Percentiles rank a stretch among this genome's conserved stretches.
Conservation (phyloP, 2,329 filamentous ascomycete species). For the Helicocarpus griseus region DNA sequence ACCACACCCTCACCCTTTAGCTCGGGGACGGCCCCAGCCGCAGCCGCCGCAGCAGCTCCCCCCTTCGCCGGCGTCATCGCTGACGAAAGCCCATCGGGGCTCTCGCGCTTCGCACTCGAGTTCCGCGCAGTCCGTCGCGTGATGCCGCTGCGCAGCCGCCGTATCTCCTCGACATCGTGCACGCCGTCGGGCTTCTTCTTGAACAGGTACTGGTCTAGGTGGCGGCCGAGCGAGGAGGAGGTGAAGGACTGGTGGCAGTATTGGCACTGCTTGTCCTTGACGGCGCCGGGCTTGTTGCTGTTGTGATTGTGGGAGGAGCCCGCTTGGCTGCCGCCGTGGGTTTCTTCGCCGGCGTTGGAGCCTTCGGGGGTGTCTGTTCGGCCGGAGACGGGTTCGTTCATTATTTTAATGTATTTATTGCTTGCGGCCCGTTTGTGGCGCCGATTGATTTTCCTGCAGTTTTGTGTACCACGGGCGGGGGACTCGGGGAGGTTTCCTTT, state of each 20-base stretch:
- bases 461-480: neutral
- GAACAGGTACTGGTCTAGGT: conserved; percentile 89
- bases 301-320: no score
- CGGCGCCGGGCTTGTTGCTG: conserved; percentile 41
- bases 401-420: no score
- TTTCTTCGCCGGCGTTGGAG: conserved; percentile 4
- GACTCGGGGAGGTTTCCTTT: no score
- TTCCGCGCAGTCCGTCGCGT: conserved; percentile 73
- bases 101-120: conserved; percentile 47
- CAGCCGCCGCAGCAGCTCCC: no score
- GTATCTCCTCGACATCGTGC: conserved; percentile 83
- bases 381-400: conserved; percentile 6
- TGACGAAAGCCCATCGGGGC: conserved; percentile 50
- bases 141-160: conserved; percentile 71
- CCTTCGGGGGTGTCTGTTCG: conserved; percentile 7
- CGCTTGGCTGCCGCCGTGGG: conserved; percentile 6
- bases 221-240: conserved; percentile 83
- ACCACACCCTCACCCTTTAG: conserved; percentile 6
- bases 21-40: no score
- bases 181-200: conserved; percentile 89
- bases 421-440: neutral
- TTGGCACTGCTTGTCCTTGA: conserved; percentile 79
- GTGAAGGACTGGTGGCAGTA: conserved; percentile 88
- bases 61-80: conserved; percentile 21
- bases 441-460: neutral